Base-by-base conservation (phyloP, 2,329 filamentous ascomycete genomes). In the Neofusicoccum sp. region DNA sequence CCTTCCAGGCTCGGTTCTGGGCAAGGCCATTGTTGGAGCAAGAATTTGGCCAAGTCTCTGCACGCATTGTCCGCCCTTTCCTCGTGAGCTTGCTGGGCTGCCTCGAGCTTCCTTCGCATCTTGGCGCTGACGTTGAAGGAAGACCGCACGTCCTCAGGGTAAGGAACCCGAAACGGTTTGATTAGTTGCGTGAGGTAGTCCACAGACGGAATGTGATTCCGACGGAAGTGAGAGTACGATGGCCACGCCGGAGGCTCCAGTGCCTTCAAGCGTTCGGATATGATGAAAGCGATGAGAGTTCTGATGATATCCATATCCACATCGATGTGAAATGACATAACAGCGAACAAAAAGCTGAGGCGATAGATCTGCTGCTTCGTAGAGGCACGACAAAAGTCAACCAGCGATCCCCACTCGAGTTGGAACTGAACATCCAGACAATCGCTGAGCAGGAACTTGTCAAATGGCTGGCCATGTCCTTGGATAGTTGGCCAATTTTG, bases 261-360 rank as follows among this genome's bases (percentile, higher is more conserved):
- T 1, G 11, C 44, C 58, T 76, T 79, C 1, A 86, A 66, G 0
- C 77, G 73, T 0, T 74, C 66, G 14, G 81, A 67, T 0, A 81
- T 66, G 0, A 75, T 73, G 67, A 81, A 85, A 0, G 82, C 78
- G 4, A 80, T 71, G 1, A 87, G 67, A 0, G 78, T 71, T 45
- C 77, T 74, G 1, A 86, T 49, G 0, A 81, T 48, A 0, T 70
- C 66, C 68, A 82, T 77, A n/a, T 82, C 70, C 1, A 72, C 70
- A 33, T 73, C 66, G 0, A 69, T 31, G 0, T 73, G 68, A 64
- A 81, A 86, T 0, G 79, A 74, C n/a, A 86, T 68, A 0, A 77
- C 67, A 1, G 75, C 77, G 8, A 84, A 72, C 0, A 81, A 64
- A 59, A 84, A 85, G 71, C 82, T 81, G 14, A 84, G 66, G 1